Conservation (phyloP, 1,139 yeast species). For the Protomyces macrosporus region DNA sequence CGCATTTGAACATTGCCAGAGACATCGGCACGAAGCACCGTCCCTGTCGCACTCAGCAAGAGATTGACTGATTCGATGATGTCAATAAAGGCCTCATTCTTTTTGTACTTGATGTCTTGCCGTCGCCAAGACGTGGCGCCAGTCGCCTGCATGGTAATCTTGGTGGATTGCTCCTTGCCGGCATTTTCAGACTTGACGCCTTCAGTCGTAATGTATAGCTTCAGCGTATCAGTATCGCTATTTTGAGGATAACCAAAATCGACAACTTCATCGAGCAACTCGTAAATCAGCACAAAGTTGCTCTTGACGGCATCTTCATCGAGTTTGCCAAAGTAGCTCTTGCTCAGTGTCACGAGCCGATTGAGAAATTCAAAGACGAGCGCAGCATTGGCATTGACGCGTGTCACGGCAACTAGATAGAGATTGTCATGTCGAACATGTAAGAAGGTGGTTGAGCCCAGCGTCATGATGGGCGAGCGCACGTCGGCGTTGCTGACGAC, state of each 20-base stretch:
- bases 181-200: constrained; percentile 33
- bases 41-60: constrained; percentile 48
- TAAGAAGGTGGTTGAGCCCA: constrained; percentile 88
- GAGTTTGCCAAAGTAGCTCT: constrained; percentile 41
- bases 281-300: constrained; percentile 66
- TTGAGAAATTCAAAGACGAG: constrained; percentile 72
- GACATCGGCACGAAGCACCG: constrained; percentile 64
- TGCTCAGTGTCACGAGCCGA: constrained; percentile 48
- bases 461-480: constrained; percentile 76
- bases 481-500: constrained; percentile 62
- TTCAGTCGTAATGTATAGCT: constrained; percentile 41
- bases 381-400: constrained; percentile 84
- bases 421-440: constrained; percentile 65
- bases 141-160: constrained; percentile 43
- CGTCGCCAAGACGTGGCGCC: constrained; percentile 64
- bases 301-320: constrained; percentile 49
- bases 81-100: constrained; percentile 74
- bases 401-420: constrained; percentile 80
- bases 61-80: constrained; percentile 71
- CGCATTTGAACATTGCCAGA: constrained; percentile 72
- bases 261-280: constrained; percentile 62
- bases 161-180: constrained; percentile 34
- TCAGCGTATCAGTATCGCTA: constrained; percentile 53
- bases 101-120: constrained; percentile 66
- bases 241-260: constrained; percentile 81